phyloP scores from a whole-genome alignment of 208 protist species.

The Borovskyia barvae region DNA sequence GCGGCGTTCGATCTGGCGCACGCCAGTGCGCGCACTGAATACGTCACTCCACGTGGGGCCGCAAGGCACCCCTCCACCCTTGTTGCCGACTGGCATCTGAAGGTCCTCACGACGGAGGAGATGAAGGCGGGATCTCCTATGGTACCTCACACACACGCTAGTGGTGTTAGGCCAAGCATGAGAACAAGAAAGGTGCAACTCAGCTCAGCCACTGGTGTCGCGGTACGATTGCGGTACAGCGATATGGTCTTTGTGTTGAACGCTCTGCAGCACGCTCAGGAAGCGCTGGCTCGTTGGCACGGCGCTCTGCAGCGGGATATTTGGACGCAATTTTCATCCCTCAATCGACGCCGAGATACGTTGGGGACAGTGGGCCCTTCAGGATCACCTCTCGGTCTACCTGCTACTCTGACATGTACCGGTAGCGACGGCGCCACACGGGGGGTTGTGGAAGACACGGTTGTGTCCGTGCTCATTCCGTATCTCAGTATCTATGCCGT shows the following conservation, averaged over 20 bases:
- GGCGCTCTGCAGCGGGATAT: slow-evolving; percentile 20
- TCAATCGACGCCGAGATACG: slow-evolving; percentile 4
- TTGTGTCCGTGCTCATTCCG: slow-evolving; percentile 6
- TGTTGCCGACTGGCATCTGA: slow-evolving; percentile 23
- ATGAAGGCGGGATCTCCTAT: background rate
- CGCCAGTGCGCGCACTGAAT: slow-evolving; percentile 22
- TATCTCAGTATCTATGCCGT: slow-evolving; percentile 20
- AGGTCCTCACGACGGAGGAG: slow-evolving; percentile 21
- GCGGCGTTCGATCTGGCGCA: slow-evolving; percentile 21
- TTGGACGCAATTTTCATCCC: slow-evolving; percentile 8
- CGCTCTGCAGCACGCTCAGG: slow-evolving; percentile 30
- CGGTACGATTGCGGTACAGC: slow-evolving; percentile 48
- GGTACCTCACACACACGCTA: background rate
- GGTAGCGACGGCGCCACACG: background rate
- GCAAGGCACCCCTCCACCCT: slow-evolving; percentile 5
- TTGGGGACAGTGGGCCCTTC: background rate
- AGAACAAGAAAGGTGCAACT: too few relatives aligned
- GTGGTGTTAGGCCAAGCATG: too few relatives aligned
- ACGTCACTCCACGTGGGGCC: background rate
- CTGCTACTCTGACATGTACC: background rate
- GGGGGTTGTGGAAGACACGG: background rate
- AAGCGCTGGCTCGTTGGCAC: slow-evolving; percentile 26
- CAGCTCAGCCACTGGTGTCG: slow-evolving; percentile 30
- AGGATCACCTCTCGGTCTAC: background rate
- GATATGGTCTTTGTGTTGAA: slow-evolving; percentile 42